Evolutionary conservation across 768 basidiomycete genomes (phyloP), one percentile per base, ranked within the genome.

Genomic region (Collybia mongolica): DNA sequence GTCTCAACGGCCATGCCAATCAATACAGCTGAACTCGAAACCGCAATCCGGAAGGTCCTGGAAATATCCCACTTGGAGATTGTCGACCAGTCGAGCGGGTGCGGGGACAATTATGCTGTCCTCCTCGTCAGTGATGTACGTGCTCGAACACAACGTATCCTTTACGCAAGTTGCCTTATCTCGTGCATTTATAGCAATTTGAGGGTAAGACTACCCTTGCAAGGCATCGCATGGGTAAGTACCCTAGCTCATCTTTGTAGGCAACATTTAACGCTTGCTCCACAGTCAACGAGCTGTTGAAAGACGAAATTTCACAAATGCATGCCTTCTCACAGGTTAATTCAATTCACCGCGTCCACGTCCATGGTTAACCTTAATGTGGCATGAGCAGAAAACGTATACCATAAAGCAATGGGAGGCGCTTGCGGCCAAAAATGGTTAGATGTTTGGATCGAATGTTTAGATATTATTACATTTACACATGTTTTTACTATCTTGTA

Each of bases 271-370:
- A 32, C 7, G 9, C 32, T 32, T 32, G 32, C 46, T 3, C 18
- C 22, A 15, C 53, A 93, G 90, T 93, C 51, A 92, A 93, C 59
- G 84, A 90, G 19, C 60, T 84, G 7, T 63, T 93, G 60, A 92
- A 88, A 69, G 70, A 69, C 2, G 74, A 91, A 58, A 91, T 93
- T 49, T 73, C 86, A 0, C 80, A 86, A 49, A 84, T 93, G 79
- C 90, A 93, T 58, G 90, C 91, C 4, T 93, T 93, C 67, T 90
- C 90, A 12, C 90, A 93, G 83, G 91, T 90, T 56, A 46, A 32
- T 32, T 14, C 32, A 14, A 9, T 32, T 69, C 48, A n/a, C 11
- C 43, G 19, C 12, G 20, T 5, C 29, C 15, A 15, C 11, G 2
- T 20, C 8, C 9, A 44, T 24, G 12, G 19, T 42, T 46, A 24